phyloP scores from a whole-genome alignment of 2,329 filamentous ascomycete genomes.

The Fusarium sp. region DNA sequence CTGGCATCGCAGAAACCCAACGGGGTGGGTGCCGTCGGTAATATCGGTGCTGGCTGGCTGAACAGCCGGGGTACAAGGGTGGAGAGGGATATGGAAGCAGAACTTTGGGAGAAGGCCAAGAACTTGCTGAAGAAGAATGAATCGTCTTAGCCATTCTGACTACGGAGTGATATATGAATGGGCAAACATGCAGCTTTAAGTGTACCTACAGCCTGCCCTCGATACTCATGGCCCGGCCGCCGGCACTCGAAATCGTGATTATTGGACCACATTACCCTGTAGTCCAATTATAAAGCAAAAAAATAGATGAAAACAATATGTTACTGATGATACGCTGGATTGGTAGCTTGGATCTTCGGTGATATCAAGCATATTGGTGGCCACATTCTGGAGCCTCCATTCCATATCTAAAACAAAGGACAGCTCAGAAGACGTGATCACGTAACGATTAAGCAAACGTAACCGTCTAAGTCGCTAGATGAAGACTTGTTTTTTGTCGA shows the following conservation, averaged over 20 bases:
- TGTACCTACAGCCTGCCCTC: not conserved
- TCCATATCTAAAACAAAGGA: too few species aligned
- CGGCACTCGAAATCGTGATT: not conserved
- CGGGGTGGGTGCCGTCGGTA: conserved; percentile 65
- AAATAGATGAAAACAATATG: not conserved
- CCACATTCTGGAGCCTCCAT: too few species aligned
- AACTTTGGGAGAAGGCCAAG: conserved; percentile 71
- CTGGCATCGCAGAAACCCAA: conserved; percentile 63
- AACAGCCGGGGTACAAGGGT: conserved; percentile 88
- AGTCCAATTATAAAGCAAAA: not conserved
- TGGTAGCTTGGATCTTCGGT: not conserved
- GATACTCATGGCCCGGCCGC: not conserved
- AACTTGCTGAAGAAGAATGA: conserved; percentile 52
- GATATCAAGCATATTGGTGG: not conserved
- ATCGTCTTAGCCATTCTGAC: not conserved
- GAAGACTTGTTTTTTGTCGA: not conserved
- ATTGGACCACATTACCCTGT: not conserved
- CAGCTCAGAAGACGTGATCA: not conserved
- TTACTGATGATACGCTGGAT: not conserved
- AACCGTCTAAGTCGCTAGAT: not conserved
- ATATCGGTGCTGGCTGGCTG: conserved; percentile 86
- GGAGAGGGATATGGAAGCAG: conserved; percentile 83
- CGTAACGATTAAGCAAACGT: not conserved
- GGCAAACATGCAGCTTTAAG: not conserved
- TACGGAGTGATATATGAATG: not conserved